Evolutionary conservation across 805 yeast genomes (phyloP), one percentile per base, ranked within the genome.

Genomic region (Candida sakaeoensis): DNA sequence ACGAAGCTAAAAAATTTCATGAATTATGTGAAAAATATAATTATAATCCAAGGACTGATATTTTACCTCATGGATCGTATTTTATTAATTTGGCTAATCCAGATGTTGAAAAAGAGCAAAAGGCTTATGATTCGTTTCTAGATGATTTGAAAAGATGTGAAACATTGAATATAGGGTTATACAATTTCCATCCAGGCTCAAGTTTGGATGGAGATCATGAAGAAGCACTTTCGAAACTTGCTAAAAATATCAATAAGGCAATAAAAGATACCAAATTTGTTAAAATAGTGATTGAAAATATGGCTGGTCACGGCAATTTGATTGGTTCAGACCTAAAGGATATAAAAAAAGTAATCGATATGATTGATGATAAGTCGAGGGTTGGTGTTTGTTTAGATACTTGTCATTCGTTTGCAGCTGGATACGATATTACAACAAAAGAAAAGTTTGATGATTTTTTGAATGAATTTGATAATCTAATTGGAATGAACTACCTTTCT

Each of bases 331-430:
- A 75, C 30, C 63, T 91, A 21, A 79, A 84, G 47, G 98, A 93
- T 54, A 68, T 93, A 35, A 68, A 73, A 21, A 75, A 74, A 16
- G 90, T 93, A 12, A 87, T 93, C 32, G 82, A 77, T 26, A 54
- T 79, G 70, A 76, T 93, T n/a, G 84, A 88, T 1, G 77, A 89
- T 54, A 90, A 90, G 59, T 56, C 63, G 1, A 72, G 99, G 41
- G 82, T 93, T n/a, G 98, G 99, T 3, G 95, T 93, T 1, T 93
- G 99, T 57, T 73, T 93, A 12, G 99, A 93, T 58, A 93, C 98
- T 0, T 93, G 99, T 58, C 99, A 93, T 60, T 72, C 96, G 0
- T 89, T 86, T 68, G 96, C 98, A 1, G 96, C 98, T 1, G 99
- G 99, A 1, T 90, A 86, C 57, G 97, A 93, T 55, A 72, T 93